Percentiles rank a stretch among this genome's conserved stretches.
Evolutionary conservation across 257 asterid species (phyloP).

Genomic region (Nicotiana paniculata): DNA sequence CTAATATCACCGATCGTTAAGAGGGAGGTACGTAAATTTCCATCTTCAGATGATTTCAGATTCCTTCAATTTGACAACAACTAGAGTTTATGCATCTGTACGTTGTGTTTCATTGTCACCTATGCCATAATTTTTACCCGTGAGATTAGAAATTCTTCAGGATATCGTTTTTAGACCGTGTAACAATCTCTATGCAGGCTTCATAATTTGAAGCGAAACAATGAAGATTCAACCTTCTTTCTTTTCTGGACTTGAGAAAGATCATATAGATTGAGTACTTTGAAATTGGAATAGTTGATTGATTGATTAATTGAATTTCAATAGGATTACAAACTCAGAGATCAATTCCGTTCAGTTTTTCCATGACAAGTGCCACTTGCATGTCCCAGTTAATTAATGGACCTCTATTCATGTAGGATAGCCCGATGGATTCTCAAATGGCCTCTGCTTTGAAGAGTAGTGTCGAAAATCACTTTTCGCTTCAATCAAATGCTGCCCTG

Average conservation of each 20-base stretch:
- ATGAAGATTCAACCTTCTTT: too few relatives aligned
- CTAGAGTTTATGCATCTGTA: background rate
- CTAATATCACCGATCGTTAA: background rate
- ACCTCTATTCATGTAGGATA: background rate
- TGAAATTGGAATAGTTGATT: background rate
- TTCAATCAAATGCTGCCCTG: constrained; percentile 25
- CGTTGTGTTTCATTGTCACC: background rate
- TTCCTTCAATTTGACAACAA: background rate
- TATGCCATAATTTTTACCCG: background rate
- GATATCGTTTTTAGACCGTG: too few relatives aligned
- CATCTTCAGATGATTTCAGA: background rate
- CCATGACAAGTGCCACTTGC: background rate
- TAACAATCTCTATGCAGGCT: too few relatives aligned
- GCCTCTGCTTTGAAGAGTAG: constrained; percentile 11
- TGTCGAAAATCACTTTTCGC: constrained; percentile 14
- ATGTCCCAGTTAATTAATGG: background rate
- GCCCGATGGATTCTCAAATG: constrained; percentile 26
- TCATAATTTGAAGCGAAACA: too few relatives aligned
- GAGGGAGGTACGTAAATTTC: background rate
- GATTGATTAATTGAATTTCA: background rate
- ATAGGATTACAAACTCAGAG: background rate
- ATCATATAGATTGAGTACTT: background rate
- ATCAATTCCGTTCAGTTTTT: background rate
- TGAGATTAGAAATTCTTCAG: too few relatives aligned
- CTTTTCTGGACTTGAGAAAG: background rate